These are phyloP conservation scores for Phytophthora foliorum DNA, from an alignment of 352 stramenopile genomes.

Conservation along the genomic window DNA sequence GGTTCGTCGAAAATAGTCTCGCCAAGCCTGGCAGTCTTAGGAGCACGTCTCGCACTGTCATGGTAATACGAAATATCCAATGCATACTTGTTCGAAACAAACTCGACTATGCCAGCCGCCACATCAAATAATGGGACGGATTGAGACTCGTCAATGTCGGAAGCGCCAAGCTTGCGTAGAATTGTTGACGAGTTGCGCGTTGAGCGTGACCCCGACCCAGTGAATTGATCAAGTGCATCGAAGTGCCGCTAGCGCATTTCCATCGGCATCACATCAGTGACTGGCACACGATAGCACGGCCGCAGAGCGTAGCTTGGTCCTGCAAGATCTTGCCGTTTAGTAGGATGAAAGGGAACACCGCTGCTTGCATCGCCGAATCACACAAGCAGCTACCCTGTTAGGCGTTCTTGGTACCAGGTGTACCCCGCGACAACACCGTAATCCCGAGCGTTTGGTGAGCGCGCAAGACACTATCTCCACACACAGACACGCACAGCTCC, in stretches of 20 bases:
- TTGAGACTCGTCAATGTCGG: conserved; percentile 8
- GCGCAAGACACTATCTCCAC: not conserved
- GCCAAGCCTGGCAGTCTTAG: not conserved
- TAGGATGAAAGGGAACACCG: not conserved
- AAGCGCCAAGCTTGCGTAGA: not conserved
- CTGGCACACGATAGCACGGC: conserved; percentile 3
- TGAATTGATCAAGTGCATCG: not conserved
- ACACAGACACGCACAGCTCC: conserved; percentile 22
- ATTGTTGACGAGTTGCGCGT: not conserved
- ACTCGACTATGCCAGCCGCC: not conserved
- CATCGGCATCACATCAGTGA: conserved; percentile 14
- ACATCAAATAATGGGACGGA: not conserved
- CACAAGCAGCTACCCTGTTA: not conserved
- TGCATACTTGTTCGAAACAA: conserved; percentile 18
- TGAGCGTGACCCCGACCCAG: not conserved
- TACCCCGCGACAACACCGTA: conserved; percentile 24
- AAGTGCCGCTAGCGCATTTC: conserved; percentile 11
- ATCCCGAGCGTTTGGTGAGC: conserved; percentile 1
- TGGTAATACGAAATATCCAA: conserved; percentile 14
- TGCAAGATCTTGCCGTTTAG: not conserved
- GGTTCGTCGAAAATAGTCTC: conserved; percentile 13
- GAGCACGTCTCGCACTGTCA: not conserved
- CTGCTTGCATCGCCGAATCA: not conserved
- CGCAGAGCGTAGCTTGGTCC: conserved; percentile 6
- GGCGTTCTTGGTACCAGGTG: conserved; percentile 7